phyloP scores from a whole-genome alignment of 768 basidiomycete genomes.

The Crucibulum laeve region DNA sequence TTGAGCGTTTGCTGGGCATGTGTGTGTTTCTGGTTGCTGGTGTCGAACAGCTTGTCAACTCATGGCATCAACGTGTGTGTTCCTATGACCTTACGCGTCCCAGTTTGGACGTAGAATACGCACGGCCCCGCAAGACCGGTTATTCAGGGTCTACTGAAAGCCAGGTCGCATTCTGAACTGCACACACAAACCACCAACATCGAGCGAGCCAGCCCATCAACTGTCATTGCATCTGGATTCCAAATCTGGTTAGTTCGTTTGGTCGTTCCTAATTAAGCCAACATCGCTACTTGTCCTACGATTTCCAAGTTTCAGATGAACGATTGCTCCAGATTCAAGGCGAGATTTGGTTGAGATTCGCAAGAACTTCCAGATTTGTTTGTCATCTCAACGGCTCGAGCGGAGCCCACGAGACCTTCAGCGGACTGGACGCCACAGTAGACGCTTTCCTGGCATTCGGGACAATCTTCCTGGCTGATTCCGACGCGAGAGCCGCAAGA shows the following conservation, averaged over 20 bases:
- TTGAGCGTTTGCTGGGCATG: slow-evolving; percentile 1
- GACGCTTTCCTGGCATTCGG: slow-evolving; percentile 17
- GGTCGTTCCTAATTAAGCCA: no score
- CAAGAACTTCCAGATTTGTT: slow-evolving; percentile 16
- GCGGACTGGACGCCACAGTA: slow-evolving; percentile 25
- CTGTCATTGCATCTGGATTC: slow-evolving; percentile 1
- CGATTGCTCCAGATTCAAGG: slow-evolving; percentile 14
- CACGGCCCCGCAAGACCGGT: slow-evolving; percentile 24
- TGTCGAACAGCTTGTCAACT: slow-evolving; percentile 9
- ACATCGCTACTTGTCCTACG: no score
- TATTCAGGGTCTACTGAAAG: slow-evolving; percentile 11
- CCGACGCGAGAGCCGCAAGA: slow-evolving; percentile 19
- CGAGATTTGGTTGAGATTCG: slow-evolving; percentile 13
- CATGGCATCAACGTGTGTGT: slow-evolving; percentile 22
- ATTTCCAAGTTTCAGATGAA: no score
- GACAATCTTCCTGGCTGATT: slow-evolving; percentile 20
- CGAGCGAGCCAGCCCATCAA: no score
- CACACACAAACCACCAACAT: no score
- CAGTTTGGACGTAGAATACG: slow-evolving; percentile 12
- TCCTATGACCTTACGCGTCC: slow-evolving; percentile 22
- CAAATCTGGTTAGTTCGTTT: no score
- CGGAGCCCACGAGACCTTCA: slow-evolving; percentile 31
- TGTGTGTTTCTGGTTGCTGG: slow-evolving; percentile 6
- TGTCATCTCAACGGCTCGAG: slow-evolving; percentile 34
- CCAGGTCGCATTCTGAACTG: no score